Percentiles rank a stretch among this genome's conserved stretches.
phyloP scores from a whole-genome alignment of 306 rosid species.

The Carpinus viminea region DNA sequence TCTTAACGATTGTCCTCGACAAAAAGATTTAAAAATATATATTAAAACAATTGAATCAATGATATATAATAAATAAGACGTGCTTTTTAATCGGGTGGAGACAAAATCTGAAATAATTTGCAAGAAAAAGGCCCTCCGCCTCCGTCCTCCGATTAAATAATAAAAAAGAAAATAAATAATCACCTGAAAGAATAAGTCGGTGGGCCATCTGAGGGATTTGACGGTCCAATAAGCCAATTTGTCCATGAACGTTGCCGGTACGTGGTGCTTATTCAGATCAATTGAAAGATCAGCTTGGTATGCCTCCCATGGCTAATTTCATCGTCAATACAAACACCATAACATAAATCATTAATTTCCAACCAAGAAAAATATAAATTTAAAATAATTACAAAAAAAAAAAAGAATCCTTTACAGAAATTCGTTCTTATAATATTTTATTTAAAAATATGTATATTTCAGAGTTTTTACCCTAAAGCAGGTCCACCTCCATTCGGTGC shows the following conservation, averaged over 20 bases:
- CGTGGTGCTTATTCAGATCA: slow-evolving; percentile 69
- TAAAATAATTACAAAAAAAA: background rate
- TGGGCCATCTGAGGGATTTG: slow-evolving; percentile 58
- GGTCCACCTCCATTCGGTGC: slow-evolving; percentile 72
- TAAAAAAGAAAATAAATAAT: background rate
- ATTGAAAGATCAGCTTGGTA: slow-evolving; percentile 59
- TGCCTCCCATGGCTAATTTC: slow-evolving; percentile 73
- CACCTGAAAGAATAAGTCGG: slow-evolving; percentile 79
- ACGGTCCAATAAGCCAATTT: slow-evolving; percentile 78
- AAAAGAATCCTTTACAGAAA: background rate
- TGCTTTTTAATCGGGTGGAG: too few species aligned
- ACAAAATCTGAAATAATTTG: too few species aligned
- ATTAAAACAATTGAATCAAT: too few species aligned
- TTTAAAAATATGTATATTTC: too few species aligned
- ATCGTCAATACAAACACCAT: background rate
- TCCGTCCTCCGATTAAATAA: too few species aligned
- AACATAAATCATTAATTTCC: background rate
- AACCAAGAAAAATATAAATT: background rate
- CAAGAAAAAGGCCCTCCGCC: too few species aligned
- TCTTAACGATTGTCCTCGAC: too few species aligned
- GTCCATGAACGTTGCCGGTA: slow-evolving; percentile 55
- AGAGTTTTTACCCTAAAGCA: slow-evolving; percentile 57
- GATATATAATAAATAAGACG: too few species aligned
- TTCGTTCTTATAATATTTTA: too few species aligned
- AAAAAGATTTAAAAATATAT: too few species aligned